Conservation (phyloP, 1,139 yeast genomes). For the Hanseniaspora uvarum region DNA sequence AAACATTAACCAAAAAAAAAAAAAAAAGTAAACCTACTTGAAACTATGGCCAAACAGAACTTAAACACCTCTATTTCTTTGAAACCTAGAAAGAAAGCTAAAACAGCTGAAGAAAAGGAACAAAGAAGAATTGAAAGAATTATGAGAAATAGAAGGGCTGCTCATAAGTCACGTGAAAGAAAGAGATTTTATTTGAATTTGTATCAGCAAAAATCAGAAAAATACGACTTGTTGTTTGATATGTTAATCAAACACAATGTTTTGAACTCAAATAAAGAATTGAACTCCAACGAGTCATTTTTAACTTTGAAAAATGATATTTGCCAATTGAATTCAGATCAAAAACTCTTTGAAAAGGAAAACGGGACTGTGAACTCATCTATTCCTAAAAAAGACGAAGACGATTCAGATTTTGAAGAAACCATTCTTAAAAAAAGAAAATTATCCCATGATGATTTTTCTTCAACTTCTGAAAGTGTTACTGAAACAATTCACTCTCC, state of each 20-base stretch:
- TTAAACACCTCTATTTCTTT: conserved; percentile 34
- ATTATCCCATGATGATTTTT: neutral
- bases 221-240: conserved; percentile 25
- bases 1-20: neutral
- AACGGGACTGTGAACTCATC: conserved; percentile 13
- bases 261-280: conserved; percentile 19
- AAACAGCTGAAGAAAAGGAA: conserved; percentile 92
- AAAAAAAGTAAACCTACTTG: conserved; percentile 1
- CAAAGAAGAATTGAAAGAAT: conserved; percentile 90
- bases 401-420: neutral
- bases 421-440: conserved; percentile 9
- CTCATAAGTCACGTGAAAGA: conserved; percentile 94
- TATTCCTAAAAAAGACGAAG: conserved; percentile 3
- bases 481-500: neutral
- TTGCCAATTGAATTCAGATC: neutral
- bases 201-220: conserved; percentile 42
- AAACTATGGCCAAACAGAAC: conserved; percentile 9
- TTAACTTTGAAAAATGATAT: neutral
- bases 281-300: neutral
- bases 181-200: conserved; percentile 86
- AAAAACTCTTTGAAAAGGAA: conserved; percentile 8
- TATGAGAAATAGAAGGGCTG: conserved; percentile 88
- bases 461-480: neutral
- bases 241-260: conserved; percentile 24
- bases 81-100: conserved; percentile 94